Evolutionary conservation across 2,329 filamentous ascomycete genomes (phyloP).

Genomic region (Penicillium decumbens): DNA sequence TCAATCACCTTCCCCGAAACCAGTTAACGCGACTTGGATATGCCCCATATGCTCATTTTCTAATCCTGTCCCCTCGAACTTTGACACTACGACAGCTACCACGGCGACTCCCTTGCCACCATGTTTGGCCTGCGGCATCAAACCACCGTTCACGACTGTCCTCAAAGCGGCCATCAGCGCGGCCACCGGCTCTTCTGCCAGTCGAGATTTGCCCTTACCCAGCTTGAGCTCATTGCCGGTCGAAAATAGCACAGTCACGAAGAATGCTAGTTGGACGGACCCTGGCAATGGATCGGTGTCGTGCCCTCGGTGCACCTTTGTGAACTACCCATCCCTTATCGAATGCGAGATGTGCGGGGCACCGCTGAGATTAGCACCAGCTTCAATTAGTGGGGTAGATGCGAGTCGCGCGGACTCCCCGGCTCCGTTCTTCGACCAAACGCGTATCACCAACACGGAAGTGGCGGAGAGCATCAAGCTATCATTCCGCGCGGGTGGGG

Average conservation of each 20-base stretch:
- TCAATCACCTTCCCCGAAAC: conserved; percentile 34
- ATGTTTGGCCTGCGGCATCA: conserved; percentile 90
- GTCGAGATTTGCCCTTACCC: conserved; percentile 24
- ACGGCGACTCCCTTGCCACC: conserved; percentile 75
- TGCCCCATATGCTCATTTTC: conserved; percentile 95
- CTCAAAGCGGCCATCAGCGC: conserved; percentile 81
- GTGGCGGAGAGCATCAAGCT: conserved; percentile 76
- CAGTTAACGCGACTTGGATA: conserved; percentile 73
- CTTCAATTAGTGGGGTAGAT: conserved; percentile 29
- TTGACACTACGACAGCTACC: conserved; percentile 77
- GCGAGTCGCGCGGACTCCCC: conserved; percentile 65
- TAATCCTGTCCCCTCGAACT: conserved; percentile 87
- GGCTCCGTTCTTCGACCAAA: conserved; percentile 59
- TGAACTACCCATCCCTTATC: conserved; percentile 80
- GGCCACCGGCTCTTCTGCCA: conserved; percentile 43
- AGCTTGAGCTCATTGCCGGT: neutral
- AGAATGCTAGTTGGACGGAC: neutral
- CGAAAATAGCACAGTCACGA: neutral
- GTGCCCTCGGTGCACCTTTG: conserved; percentile 88
- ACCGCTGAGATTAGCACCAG: conserved; percentile 58
- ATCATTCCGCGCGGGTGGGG: conserved; percentile 84
- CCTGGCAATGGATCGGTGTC: conserved; percentile 26
- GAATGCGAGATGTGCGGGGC: conserved; percentile 90
- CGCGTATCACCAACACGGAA: conserved; percentile 51
- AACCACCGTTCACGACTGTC: conserved; percentile 74